Evolutionary conservation across 1,284 basidiomycete genomes (phyloP).

Genomic region (Tetrapyrgos nigripes): DNA sequence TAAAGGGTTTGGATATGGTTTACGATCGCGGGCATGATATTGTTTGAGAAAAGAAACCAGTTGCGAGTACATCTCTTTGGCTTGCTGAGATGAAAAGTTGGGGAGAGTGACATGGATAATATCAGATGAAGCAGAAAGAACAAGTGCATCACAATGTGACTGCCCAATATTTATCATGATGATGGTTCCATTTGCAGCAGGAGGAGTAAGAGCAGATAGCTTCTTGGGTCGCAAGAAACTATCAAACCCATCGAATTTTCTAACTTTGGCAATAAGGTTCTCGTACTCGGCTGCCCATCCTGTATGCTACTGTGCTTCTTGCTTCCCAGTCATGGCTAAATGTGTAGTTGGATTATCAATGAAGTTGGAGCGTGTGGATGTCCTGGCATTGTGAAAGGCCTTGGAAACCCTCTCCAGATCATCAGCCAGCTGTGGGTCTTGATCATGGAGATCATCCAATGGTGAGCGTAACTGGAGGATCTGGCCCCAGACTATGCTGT

Average conservation of each 20-base stretch:
- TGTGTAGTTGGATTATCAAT: background rate
- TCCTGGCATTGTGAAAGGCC: background rate
- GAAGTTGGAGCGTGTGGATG: background rate
- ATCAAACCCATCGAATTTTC: background rate
- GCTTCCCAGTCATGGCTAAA: background rate
- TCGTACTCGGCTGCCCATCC: conserved; percentile 2
- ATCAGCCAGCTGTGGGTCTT: background rate
- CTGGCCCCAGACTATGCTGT: conserved; percentile 9
- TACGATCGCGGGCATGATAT: background rate
- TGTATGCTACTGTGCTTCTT: background rate
- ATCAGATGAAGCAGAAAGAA: background rate
- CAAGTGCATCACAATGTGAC: conserved; percentile 9
- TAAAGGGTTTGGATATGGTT: background rate
- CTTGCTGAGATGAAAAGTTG: background rate
- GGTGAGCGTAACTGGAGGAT: conserved; percentile 6
- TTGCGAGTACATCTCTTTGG: background rate
- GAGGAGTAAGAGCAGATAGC: background rate
- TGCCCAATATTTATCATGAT: conserved; percentile 10
- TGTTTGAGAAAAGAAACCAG: background rate
- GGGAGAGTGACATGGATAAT: conserved; percentile 10
- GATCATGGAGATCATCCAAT: background rate
- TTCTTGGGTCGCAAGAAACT: conserved; percentile 11
- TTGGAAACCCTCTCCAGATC: background rate
- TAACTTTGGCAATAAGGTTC: conserved; percentile 5
- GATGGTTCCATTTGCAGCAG: conserved; percentile 12